These are phyloP conservation scores for Colletotrichum tofieldiae DNA, from an alignment of 2,329 filamentous ascomycete genomes.

Conservation along the genomic window DNA sequence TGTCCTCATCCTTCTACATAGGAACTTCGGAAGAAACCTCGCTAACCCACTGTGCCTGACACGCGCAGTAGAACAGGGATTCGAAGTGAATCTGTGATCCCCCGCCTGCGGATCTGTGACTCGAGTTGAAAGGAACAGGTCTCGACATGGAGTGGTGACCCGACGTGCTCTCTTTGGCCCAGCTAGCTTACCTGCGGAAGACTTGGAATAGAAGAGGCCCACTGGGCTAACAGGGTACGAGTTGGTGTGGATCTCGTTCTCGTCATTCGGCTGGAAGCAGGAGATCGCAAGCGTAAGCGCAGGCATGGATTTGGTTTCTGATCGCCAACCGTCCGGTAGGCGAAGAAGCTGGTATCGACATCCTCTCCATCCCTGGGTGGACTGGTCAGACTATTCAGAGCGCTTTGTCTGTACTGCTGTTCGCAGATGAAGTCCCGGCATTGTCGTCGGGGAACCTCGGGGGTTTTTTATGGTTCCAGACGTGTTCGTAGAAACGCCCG, in stretches of 20 bases:
- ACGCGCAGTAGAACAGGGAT: slow-evolving; percentile 3
- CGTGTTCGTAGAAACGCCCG: not conserved
- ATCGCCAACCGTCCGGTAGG: not conserved
- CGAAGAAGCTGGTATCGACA: not conserved
- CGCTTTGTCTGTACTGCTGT: not conserved
- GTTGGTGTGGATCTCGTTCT: not conserved
- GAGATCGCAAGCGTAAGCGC: not conserved
- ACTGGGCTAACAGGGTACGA: not conserved
- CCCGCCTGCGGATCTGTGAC: slow-evolving; percentile 12
- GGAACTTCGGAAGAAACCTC: not conserved
- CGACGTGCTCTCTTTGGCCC: not conserved
- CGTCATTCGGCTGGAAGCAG: not conserved
- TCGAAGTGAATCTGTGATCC: not conserved
- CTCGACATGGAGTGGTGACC: slow-evolving; percentile 10
- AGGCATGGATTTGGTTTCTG: not conserved
- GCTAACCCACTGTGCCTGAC: slow-evolving; percentile 3
- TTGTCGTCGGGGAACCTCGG: not conserved
- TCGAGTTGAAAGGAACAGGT: slow-evolving; percentile 1
- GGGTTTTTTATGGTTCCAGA: not conserved
- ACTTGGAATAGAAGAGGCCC: not conserved
- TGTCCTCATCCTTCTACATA: not conserved
- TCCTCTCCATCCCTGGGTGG: not conserved
- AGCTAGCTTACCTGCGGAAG: not conserved
- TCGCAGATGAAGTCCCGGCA: not conserved
- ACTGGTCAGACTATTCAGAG: not conserved